Base-by-base conservation (phyloP, 371 early-diverging fungal genomes). In the Mucor lusitanicus region DNA sequence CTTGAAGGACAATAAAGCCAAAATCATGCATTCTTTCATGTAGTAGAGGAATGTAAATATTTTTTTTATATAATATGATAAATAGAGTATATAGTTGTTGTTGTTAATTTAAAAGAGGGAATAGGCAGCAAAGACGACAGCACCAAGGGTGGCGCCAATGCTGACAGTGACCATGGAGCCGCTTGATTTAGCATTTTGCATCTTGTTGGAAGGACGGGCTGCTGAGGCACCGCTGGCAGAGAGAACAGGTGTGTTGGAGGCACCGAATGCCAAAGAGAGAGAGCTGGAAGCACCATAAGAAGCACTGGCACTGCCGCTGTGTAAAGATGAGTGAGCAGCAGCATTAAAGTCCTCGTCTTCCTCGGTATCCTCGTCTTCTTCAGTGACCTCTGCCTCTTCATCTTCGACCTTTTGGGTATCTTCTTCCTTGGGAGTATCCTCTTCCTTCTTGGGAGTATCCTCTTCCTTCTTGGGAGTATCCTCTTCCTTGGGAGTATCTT, bases 1-100 rank as follows among this genome's bases (percentile, higher is more conserved):
- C 39, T 68, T 94, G 42, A 93, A 92, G 72, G 80, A 78, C 44
- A 64, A 56, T 27, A 67, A 48, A 39, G 4, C 42, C 19, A 54
- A 17, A 33, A 21, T 42, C 9, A 27, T 60, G 27, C 40, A 42
- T 60, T 28, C 60, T 60, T 42, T 23, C 19, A 17, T 11, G 9
- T 6, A 9, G 27, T 4, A 40, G 27, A 40, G 40, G 55, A 61
- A 55, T 61, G 44, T 64, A 64, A 21, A 65, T 28, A 40, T 39
- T 60, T 25, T 50, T 50, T 50, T 50, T 46, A 59, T 39, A 32
- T 23, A 39, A 59, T 23, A 53, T 40, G 42, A 39, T 42, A 35
- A 17, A 32, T 42, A 48, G 8, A 23, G 19, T 19, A 35, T n/a
- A 40, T 17, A 27, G 40, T 25, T 35, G 35, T 48, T 42, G 19